phyloP scores from a whole-genome alignment of 345 rosid species.

The Eucalyptus urophylla region DNA sequence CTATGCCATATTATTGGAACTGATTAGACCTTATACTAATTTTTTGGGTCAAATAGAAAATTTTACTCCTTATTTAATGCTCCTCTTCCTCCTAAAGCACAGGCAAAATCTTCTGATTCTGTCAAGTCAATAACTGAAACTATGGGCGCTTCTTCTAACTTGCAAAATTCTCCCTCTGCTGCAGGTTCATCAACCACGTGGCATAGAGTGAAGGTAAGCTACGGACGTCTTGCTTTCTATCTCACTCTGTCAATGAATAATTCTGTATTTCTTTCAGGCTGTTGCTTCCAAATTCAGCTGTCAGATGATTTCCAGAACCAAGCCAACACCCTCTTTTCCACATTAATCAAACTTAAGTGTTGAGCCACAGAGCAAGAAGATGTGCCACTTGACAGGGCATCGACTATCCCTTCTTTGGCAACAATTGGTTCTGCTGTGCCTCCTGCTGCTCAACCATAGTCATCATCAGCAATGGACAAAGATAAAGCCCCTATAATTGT shows the following conservation, averaged over 20 bases:
- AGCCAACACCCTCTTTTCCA: not conserved
- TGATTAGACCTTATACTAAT: not conserved
- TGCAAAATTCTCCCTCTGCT: not conserved
- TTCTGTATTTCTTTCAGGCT: not conserved
- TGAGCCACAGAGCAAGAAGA: not conserved
- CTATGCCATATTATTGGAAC: not conserved
- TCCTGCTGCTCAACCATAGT: rapidly evolving
- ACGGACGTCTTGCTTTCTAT: not conserved
- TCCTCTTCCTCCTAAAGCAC: not conserved
- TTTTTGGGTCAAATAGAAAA: not conserved
- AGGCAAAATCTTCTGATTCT: not conserved
- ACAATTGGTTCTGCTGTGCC: not conserved
- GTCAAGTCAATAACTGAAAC: not conserved
- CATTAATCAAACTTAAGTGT: not conserved
- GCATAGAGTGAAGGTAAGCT: not conserved
- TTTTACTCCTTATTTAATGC: not conserved
- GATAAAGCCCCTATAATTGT: not conserved
- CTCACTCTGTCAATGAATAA: not conserved
- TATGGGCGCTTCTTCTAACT: not conserved
- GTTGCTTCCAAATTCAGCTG: not conserved
- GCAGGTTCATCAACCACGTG: not conserved
- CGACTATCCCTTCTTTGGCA: not conserved
- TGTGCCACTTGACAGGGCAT: not conserved
- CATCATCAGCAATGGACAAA: not conserved
- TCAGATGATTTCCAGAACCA: not conserved